Base-by-base conservation (phyloP, 441 rosid genomes). In the Syzygium malaccense region DNA sequence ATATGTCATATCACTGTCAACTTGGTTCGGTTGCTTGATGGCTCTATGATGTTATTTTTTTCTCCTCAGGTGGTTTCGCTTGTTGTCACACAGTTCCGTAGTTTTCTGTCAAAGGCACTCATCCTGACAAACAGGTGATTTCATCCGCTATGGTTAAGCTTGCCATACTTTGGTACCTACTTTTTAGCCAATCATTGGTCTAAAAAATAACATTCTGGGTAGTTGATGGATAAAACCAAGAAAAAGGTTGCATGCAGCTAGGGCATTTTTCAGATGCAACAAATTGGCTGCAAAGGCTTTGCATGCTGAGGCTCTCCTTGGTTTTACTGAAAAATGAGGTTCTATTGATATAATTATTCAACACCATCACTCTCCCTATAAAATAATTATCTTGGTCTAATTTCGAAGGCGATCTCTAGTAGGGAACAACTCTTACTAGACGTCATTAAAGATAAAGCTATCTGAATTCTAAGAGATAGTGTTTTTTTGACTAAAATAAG, bases 41-140 rank as follows among this genome's bases (percentile, higher is more conserved):
- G 51, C 86, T 86, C 80, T 17, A 71, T 12, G 37, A 83, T 53
- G 80, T 88, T 49, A 33, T 56, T 56, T 58, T 28, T 90, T 48
- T 51, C 30, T 14, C 25, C 28, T 51, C 91, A 94, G 98, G 95
- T 96, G 88, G 95, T 93, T 93, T 95, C 98, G 20, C 93, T 95
- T 87, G 95, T 96, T 90, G 97, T 92, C 89, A 95, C 98, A 55
- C 98, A 94, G 87, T 96, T 96, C 86, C 95, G 99, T 84, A 92
- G 98, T 92, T 90, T 94, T 90, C 87, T 95, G 75, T 96, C 99
- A 0, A 98, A 98, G 92, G 96, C 98, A 1, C 98, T 98, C 62
- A 92, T 93, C 92, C 92, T 97, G 78, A 96, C 98, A 85, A 95
- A 95, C 97, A 98, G 99, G 99, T 95, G 78, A 86, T 85, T 25